Evolutionary conservation across 2,329 filamentous ascomycete genomes (phyloP), one percentile per base, ranked within the genome.

Genomic region (Coniochaeta prunicola): DNA sequence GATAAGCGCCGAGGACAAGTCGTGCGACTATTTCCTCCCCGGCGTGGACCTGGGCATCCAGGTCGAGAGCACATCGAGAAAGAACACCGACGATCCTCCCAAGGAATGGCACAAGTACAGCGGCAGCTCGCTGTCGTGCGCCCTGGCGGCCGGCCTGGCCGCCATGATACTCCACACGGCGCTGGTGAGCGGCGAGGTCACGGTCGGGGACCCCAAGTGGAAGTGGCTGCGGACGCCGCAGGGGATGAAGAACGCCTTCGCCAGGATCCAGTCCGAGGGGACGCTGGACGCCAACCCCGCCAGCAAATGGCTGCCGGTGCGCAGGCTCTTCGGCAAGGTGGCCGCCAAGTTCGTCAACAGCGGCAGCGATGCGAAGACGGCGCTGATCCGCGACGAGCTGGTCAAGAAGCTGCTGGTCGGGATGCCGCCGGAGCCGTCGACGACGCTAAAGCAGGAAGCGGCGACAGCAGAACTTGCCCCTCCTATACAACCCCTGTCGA

Each of bases 11-110:
- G 30, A 36, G 2, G 53, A 56, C 36, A n/a, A n/a, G 5, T 56
- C 53, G 6, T 56, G 53, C 31, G 28, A 56, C 19, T 56, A 56
- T 30, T 56, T 34, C 53, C 31, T 56, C 53, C 53, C 53, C 5
- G 53, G 53, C 17, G 53, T 56, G 13, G 53, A 56, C 17, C 53
- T 56, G 17, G 53, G 53, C 28, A 56, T 56, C 15, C 53, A 56
- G 31, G 53, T 56, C 5, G 53, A 34, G 15, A 56, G 53, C 30
- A 34, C 10, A 5, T 33, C 53, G 13, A 33, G n/a, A n/a, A 36
- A 56, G 12, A 56, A 56, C 19, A n/a, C 28, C 13, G 53, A 36
- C 2, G 53, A 56, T 15, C 53, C 53, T 30, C 53, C 53, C 21
- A 30, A 34, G 30, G 5, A 36, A 24, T 56, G 53, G 53, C 53